A percentile compares a stretch with the other conserved stretches of the same genome.
Conservation (phyloP, 805 yeast species). For the Metschnikowia aberdeeniae region DNA sequence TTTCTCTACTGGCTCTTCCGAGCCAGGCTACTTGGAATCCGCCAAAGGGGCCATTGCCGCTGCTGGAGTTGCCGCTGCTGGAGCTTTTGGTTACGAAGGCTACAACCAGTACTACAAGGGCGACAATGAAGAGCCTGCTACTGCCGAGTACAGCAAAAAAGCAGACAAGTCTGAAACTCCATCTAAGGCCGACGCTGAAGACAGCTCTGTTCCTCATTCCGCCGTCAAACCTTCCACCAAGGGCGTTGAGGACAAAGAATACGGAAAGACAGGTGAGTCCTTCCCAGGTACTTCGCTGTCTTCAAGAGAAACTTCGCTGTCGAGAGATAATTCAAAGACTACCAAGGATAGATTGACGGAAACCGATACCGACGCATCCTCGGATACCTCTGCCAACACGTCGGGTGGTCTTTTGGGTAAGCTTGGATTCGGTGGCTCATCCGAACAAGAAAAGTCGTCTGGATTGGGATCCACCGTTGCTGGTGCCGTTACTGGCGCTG, state of each 20-base stretch:
- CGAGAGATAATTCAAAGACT: too few species aligned
- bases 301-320: too few species aligned
- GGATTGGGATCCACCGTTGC: conserved; percentile 15
- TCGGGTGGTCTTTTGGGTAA: conserved; percentile 13
- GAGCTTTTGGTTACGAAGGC: conserved; percentile 19
- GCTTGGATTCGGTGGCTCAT: conserved; percentile 6
- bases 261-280: neutral
- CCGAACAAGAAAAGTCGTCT: neutral
- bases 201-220: conserved; percentile 2
- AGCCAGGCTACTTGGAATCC: conserved; percentile 10
- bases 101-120: conserved; percentile 14
- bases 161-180: neutral
- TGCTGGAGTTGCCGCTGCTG: conserved; percentile 22
- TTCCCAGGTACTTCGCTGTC: neutral
- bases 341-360: too few species aligned
- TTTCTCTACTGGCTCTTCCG: conserved; percentile 2
- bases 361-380: neutral
- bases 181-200: neutral
- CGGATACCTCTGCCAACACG: neutral
- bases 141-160: conserved; percentile 5
- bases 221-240: neutral
- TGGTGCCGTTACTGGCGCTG: conserved; percentile 19
- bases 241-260: neutral
- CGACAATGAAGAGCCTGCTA: conserved; percentile 2
- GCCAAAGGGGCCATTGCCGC: conserved; percentile 18